Conservation (phyloP, 2,329 filamentous ascomycete species). For the Colletotrichum tofieldiae region DNA sequence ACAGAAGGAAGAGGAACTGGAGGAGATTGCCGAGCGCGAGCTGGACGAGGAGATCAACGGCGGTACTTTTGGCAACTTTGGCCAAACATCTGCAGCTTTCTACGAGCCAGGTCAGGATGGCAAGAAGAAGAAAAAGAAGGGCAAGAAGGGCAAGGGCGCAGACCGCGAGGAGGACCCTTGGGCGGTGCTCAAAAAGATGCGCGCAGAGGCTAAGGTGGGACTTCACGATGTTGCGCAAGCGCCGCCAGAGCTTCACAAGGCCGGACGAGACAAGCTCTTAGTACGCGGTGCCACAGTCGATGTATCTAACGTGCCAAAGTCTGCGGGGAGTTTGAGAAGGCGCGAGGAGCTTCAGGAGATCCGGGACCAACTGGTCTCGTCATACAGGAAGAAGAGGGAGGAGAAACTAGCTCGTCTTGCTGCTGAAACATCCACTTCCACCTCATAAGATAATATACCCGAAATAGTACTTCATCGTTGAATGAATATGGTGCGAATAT, state of each 20-base stretch:
- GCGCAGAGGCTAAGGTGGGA: slow-evolving; percentile 68
- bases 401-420: slow-evolving; percentile 27
- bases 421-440: neutral
- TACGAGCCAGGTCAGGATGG: slow-evolving; percentile 61
- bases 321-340: slow-evolving; percentile 57
- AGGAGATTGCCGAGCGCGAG: slow-evolving; percentile 75
- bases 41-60: slow-evolving; percentile 71
- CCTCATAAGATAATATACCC: slow-evolving; percentile 23
- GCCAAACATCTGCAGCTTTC: slow-evolving; percentile 55
- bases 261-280: slow-evolving; percentile 52
- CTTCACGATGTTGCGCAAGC: slow-evolving; percentile 78
- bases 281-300: slow-evolving; percentile 52
- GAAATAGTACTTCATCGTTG: neutral
- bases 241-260: slow-evolving; percentile 79
- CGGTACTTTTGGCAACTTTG: slow-evolving; percentile 55
- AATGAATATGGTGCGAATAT: neutral
- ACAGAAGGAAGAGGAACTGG: slow-evolving; percentile 75
- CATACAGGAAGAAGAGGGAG: slow-evolving; percentile 57
- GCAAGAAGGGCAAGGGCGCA: slow-evolving; percentile 56
- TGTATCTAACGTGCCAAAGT: slow-evolving; percentile 56
- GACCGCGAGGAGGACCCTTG: slow-evolving; percentile 81
- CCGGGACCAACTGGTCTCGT: slow-evolving; percentile 55
- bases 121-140: slow-evolving; percentile 61
- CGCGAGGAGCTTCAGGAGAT: slow-evolving; percentile 57
- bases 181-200: slow-evolving; percentile 79